Percentiles rank a stretch among this genome's conserved stretches.
Conservation (phyloP, 2,329 filamentous ascomycete genomes). For the Davidsoniella neocaledoniae region DNA sequence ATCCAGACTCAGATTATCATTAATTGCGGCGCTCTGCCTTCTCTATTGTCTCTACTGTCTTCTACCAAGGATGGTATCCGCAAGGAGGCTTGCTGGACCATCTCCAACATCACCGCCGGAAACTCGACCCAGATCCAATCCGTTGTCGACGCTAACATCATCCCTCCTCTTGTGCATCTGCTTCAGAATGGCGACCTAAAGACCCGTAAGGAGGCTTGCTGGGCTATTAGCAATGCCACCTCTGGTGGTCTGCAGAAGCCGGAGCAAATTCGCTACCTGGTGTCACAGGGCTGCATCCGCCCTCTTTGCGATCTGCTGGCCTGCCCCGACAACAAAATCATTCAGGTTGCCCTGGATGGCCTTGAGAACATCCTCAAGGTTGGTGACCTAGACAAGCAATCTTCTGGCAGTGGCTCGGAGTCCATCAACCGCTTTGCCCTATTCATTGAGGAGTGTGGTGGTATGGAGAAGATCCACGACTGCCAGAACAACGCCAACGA, state of each 20-base stretch:
- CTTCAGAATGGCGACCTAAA: constrained; percentile 95
- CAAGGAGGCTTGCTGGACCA: constrained; percentile 99
- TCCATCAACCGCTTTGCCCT: constrained; percentile 91
- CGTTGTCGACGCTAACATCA: constrained; percentile 92
- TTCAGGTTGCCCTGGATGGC: constrained; percentile 92
- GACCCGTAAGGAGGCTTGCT: constrained; percentile 98
- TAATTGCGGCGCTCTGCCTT: constrained; percentile 86
- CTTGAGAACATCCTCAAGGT: constrained; percentile 99
- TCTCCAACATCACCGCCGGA: constrained; percentile 95
- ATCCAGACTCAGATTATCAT: constrained; percentile 99
- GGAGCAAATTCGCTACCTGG: constrained; percentile 92
- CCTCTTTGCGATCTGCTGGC: constrained; percentile 86
- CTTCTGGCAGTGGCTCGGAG: constrained; percentile 54
- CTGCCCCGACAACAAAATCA: constrained; percentile 99
- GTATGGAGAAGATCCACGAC: constrained; percentile 99
- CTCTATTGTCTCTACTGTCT: constrained; percentile 82
- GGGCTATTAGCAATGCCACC: constrained; percentile 97
- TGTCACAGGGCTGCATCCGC: constrained; percentile 88
- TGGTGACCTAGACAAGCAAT: constrained; percentile 94
- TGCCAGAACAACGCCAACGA: constrained; percentile 99
- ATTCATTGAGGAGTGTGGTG: constrained; percentile 95
- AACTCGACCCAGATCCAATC: constrained; percentile 97
- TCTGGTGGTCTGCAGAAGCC: constrained; percentile 96
- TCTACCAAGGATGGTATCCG: constrained; percentile 97
- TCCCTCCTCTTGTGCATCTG: constrained; percentile 88